Evolutionary conservation across 352 stramenopile genomes (phyloP), one percentile per base, ranked within the genome.

Genomic region (Pythium utonaiense): DNA sequence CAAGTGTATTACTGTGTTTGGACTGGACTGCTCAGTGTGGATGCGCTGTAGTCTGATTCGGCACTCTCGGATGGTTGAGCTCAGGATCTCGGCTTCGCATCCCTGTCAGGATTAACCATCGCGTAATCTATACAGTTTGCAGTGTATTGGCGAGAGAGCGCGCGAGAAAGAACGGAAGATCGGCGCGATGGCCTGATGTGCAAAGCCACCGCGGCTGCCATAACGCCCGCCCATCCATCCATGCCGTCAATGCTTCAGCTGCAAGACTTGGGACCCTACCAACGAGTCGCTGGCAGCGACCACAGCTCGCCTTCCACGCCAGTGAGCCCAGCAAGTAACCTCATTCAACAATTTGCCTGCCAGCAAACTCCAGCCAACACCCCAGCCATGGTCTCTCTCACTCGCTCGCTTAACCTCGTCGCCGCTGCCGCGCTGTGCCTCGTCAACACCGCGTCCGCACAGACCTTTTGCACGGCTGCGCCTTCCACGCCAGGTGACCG

Each of bases 401-500:
- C 40, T 7, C 16, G 40, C 17, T 27, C 16, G 8, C 40, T 48
- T 5, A 27, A 8, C 40, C 40, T 48, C 17, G 17, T 48, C 40
- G 40, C 40, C 21, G 40, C 40, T 48, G 40, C 40, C 5, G 40
- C 21, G 6, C n/a, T 48, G 17, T 48, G 40, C 40, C 17, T 48
- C 6, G 40, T 19, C 40, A 48, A 41, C 34, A 60, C 70, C 16
- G 65, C 61, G 7, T 52, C 75, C 3, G 69, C 77, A 3, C 68
- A 71, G 21, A 74, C 66, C 19, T 82, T 86, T 51, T 88, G 78
- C 47, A 59, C 75, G n/a, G n/a, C 61, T 3, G 64, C 69, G 24
- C 69, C 69, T 10, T 55, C 69, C 34, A 62, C 51, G 34, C 64
- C 69, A 0, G 57, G 55, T 13, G 69, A 76, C 27, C 69, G 69